These are phyloP conservation scores for Podila horticola DNA, from an alignment of 192 early-diverging fungal genomes.

Conservation along the genomic window DNA sequence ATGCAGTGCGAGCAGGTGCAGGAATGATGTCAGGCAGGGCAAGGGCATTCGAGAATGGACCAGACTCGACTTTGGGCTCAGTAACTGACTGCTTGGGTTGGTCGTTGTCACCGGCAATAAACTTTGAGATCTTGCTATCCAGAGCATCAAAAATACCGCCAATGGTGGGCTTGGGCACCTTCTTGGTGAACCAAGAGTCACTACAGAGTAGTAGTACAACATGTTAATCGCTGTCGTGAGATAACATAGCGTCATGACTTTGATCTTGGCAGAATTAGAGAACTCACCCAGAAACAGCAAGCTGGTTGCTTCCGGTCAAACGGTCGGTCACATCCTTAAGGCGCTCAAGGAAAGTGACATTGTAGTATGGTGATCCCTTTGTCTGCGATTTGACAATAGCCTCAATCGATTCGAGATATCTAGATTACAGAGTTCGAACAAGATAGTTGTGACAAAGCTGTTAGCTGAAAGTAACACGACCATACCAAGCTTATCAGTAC, in stretches of 20 bases:
- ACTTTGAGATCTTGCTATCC: conserved; percentile 68
- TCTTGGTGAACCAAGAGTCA: conserved; percentile 52
- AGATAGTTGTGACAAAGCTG: not conserved
- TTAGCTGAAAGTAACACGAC: not conserved
- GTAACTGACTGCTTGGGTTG: conserved; percentile 31
- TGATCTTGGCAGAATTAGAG: too few species aligned
- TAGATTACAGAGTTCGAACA: conserved; percentile 18
- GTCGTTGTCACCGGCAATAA: conserved; percentile 67
- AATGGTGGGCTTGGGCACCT: conserved; percentile 63
- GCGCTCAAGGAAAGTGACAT: conserved; percentile 72
- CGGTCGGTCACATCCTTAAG: conserved; percentile 80
- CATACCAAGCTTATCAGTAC: not conserved
- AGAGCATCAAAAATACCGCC: conserved; percentile 67
- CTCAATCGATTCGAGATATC: conserved; percentile 84
- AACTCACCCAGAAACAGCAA: conserved; percentile 33
- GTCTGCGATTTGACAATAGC: conserved; percentile 75
- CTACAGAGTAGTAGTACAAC: not conserved
- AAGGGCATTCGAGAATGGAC: conserved; percentile 44
- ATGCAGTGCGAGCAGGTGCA: conserved; percentile 24
- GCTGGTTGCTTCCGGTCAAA: conserved; percentile 56
- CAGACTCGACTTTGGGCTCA: conserved; percentile 41
- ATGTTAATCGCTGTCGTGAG: too few species aligned
- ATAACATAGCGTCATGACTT: too few species aligned
- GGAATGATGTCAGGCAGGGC: conserved; percentile 38
- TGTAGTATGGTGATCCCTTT: conserved; percentile 85